Evolutionary conservation across 805 yeast species (phyloP), one percentile per base, ranked within the genome.

Genomic region (Candida vartiovaarae): DNA sequence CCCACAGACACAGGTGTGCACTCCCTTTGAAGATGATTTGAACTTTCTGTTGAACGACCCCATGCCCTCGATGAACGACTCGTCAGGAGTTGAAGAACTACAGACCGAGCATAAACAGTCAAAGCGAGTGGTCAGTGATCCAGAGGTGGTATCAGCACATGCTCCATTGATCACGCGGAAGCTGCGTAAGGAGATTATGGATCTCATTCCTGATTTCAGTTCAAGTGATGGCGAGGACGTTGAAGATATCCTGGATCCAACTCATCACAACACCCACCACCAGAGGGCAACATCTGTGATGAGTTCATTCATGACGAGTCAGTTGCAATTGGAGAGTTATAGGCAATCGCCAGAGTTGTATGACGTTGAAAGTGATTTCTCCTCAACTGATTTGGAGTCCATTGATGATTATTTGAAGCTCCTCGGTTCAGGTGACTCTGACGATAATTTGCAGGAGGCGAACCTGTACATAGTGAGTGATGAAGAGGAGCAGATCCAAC

Each of bases 11-110:
- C 20, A 42, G 28, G 47, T 47, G 2, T 11, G 29, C 1, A 55
- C 49, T 41, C 49, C 40, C 20, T 55, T 55, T 26, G 53, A 54
- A 25, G 29, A 45, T 3, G 57, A 54, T 32, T 34, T 54, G 20
- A 48, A 46, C 8, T 53, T 53, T 31, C 39, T 55, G 4, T 31
- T 52, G 8, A 20, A 37, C 8, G 41, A 49, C 24, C 34, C 11
- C 4, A 10, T 25, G 2, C 5, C 34, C 33, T 11, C n/a, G n/a
- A 32, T 15, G 20, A 15, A 15, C 20, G 20, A 15, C 20, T 15
- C 20, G 20, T 15, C 20, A 15, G 20, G 20, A 15, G 20, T 15
- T 15, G 20, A 15, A 15, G 20, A 15, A 15, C 20, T 15, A 15
- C 20, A 15, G 20, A 15, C 20, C 20, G 20, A 15, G 20, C 20